These are phyloP conservation scores for Cyberlindnera maritima DNA, from an alignment of 805 yeast genomes.

Conservation along the genomic window DNA sequence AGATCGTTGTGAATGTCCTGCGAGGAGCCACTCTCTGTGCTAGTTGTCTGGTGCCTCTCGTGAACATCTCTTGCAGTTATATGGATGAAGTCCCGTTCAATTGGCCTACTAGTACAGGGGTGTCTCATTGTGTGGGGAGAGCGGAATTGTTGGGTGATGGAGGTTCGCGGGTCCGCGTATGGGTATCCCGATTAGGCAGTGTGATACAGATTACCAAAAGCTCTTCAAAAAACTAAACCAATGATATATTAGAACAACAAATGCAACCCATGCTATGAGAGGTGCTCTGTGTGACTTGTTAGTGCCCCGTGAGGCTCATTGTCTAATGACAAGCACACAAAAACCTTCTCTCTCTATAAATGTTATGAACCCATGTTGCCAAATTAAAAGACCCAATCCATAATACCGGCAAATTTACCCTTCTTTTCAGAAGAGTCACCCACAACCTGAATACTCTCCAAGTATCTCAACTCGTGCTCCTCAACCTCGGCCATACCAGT, in stretches of 20 bases:
- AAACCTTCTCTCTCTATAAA: not conserved
- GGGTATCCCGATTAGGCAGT: not conserved
- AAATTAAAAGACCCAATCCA: constrained; percentile 19
- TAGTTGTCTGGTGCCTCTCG: too few relatives aligned
- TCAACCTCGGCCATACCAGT: constrained; percentile 57
- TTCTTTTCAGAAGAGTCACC: constrained; percentile 32
- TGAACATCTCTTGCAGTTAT: not conserved
- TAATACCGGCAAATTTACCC: constrained; percentile 3
- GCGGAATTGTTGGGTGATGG: not conserved
- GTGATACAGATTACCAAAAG: not conserved
- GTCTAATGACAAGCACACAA: not conserved
- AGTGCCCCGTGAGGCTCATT: not conserved
- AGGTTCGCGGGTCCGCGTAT: not conserved
- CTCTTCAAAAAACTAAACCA: not conserved
- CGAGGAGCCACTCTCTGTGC: not conserved
- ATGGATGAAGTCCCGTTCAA: too few relatives aligned
- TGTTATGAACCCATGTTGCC: not conserved
- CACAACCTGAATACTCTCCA: constrained; percentile 14
- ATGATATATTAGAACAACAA: not conserved
- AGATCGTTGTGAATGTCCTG: constrained; percentile 3
- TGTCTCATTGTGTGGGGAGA: too few relatives aligned
- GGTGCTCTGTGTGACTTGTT: not conserved
- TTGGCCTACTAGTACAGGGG: too few relatives aligned
- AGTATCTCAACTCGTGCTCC: constrained; percentile 44
- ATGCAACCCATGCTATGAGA: not conserved